Base-by-base conservation (phyloP, 768 basidiomycete species). In the Phlegmacium glaucopus region DNA sequence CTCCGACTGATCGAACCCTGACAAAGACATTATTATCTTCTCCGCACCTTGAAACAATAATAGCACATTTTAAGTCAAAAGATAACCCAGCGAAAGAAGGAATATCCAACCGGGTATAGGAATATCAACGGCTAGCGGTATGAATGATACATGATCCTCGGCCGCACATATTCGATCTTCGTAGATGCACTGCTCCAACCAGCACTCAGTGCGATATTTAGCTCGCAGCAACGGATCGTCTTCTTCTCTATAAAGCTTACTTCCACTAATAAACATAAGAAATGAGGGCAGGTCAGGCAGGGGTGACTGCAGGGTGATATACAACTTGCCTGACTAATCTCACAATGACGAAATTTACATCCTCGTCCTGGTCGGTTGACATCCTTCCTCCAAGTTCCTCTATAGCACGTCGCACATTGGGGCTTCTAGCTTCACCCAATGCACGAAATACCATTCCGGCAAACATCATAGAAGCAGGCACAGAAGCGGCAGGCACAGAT, bases 151-250 rank as follows among this genome's bases (percentile, higher is more conserved):
- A 52, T 91, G 83, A 36, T 87, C 86, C 1, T 82, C 78, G 0
- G 79, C 71, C 13, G 68, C 62, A 58, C 87, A 85, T 42, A 95
- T 67, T n/a, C 78, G 75, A 38, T 89, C 85, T 48, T 85, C 82
- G 45, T 79, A 85, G 11, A 92, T 76, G 56, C 90, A 95, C 37
- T 79, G 79, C 63, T 97, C 94, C 1, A 97, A 72, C 94, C 94
- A 97, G 61, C 90, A 94, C 63, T 96, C 94, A 0, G 94, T 95
- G 37, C 93, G 79, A 57, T 83, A 90, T 54, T 81, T 84, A 3
- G 54, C 45, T 39, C 78, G 73, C 52, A 72, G 56, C 1, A 29
- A 9, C 6, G 68, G 64, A 44, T 83, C 80, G 5, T 63, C 59
- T 59, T 89, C 87, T 27, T 77, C 74, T 3, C 64, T 67, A 53